phyloP scores from a whole-genome alignment of 208 protist species.

The Leishmania tropica region DNA sequence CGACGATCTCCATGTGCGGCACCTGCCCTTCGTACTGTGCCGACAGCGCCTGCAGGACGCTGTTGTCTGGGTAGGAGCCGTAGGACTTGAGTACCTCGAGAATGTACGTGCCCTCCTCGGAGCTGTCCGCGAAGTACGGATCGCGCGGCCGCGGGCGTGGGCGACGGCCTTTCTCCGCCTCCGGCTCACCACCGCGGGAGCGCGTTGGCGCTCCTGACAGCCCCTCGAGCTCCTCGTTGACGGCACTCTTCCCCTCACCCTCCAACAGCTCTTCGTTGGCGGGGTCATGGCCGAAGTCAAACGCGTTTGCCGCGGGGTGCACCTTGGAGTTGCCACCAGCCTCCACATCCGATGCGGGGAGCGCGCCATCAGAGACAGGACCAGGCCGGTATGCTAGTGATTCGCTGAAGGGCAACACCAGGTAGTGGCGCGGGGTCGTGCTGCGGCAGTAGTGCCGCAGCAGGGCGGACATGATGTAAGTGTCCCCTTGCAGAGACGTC shows the following conservation, averaged over 20 bases:
- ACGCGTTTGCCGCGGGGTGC: constrained; percentile 25
- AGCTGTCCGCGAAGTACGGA: constrained; percentile 36
- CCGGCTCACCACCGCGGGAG: constrained; percentile 14
- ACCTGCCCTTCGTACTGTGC: constrained; percentile 28
- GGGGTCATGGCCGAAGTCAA: constrained; percentile 37
- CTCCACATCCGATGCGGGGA: background rate
- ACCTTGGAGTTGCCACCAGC: background rate
- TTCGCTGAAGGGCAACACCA: constrained; percentile 51
- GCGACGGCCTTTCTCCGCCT: constrained; percentile 22
- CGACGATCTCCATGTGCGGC: constrained; percentile 34
- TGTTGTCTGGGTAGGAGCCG: constrained; percentile 60
- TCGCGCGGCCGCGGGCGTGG: constrained; percentile 16
- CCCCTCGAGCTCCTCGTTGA: constrained; percentile 20
- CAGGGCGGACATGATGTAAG: constrained; percentile 59
- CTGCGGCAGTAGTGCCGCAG: constrained; percentile 71
- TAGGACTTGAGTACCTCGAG: constrained; percentile 56
- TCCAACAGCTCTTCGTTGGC: constrained; percentile 42
- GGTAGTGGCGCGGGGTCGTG: constrained; percentile 44
- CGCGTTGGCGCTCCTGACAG: background rate
- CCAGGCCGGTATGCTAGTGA: constrained; percentile 52
- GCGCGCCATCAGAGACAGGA: constrained; percentile 20
- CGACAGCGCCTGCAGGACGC: constrained; percentile 43
- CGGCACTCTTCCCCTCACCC: constrained; percentile 19
- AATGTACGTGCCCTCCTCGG: constrained; percentile 69
- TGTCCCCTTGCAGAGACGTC: constrained; percentile 70